Percentiles rank a stretch among this genome's conserved stretches.
Conservation (phyloP, 345 rosid genomes). For the Citrus reticulata region DNA sequence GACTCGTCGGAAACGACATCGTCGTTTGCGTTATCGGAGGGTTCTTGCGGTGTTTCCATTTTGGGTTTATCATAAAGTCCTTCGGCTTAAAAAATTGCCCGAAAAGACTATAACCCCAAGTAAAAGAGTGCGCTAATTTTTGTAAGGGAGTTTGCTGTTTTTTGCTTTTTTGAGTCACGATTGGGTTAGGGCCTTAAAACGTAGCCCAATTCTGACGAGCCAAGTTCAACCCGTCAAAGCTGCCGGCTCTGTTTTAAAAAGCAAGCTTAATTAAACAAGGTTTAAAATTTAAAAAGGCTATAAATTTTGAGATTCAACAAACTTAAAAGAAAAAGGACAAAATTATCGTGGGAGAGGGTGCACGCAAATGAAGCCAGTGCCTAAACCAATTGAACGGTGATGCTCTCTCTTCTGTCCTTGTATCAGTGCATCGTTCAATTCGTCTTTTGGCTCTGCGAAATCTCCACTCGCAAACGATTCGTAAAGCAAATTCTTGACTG, state of each 20-base stretch:
- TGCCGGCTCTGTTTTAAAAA: slow-evolving; percentile 4
- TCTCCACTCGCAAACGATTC: slow-evolving; percentile 9
- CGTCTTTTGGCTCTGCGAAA: slow-evolving; percentile 12
- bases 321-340: not conserved
- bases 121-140: not conserved
- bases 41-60: slow-evolving; percentile 21
- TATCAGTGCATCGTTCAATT: slow-evolving; percentile 10
- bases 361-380: slow-evolving; percentile 27
- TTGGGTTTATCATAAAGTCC: not conserved
- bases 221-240: slow-evolving; percentile 9
- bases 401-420: slow-evolving; percentile 10
- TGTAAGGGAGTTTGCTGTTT: no score
- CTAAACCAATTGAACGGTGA: slow-evolving; percentile 23
- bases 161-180: no score
- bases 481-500: slow-evolving; percentile 6
- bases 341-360: slow-evolving; percentile 15
- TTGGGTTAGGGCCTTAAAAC: no score
- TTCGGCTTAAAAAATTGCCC: not conserved
- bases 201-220: not conserved
- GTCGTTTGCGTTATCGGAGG: slow-evolving; percentile 36
- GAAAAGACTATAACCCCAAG: not conserved
- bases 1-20: slow-evolving; percentile 44
- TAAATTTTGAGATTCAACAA: not conserved
- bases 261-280: not conserved
- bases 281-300: not conserved